Evolutionary conservation across 2,329 filamentous ascomycete genomes (phyloP).

Genomic region (Trichoderma sp.): DNA sequence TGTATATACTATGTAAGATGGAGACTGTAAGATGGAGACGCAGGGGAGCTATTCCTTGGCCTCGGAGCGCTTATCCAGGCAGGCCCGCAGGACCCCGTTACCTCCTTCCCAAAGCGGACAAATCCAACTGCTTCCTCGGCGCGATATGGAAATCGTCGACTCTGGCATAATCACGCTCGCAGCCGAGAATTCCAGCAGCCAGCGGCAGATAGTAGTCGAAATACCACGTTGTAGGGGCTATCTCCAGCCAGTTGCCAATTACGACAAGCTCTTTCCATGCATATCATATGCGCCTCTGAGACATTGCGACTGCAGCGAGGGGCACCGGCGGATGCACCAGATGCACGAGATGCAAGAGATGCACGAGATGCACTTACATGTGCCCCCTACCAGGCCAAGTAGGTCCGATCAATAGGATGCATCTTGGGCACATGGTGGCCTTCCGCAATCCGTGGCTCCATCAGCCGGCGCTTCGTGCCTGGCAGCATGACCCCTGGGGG

Average conservation of each 20-base stretch:
- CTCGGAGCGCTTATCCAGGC: slow-evolving; percentile 14
- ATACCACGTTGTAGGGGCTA: slow-evolving; percentile 7
- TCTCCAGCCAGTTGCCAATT: not conserved
- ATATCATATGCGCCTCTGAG: not conserved
- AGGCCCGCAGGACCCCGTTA: not conserved
- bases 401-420: not conserved
- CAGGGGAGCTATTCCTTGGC: slow-evolving; percentile 1
- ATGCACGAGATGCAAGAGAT: not conserved
- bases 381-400: not conserved
- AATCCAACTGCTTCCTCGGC: not conserved
- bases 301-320: not conserved
- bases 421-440: not conserved
- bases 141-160: not conserved
- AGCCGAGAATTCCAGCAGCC: not conserved
- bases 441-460: not conserved
- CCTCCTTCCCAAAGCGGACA: slow-evolving; percentile 6
- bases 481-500: not conserved
- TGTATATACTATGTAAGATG: not conserved
- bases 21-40: not conserved
- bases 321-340: not conserved
- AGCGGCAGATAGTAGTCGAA: not conserved
- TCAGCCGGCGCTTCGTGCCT: not conserved
- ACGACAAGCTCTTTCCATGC: not conserved
- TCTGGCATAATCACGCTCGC: slow-evolving; percentile 3
- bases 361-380: not conserved